Evolutionary conservation across 805 yeast species (phyloP), one percentile per base, ranked within the genome.

Genomic region (Candida fluviatilis): DNA sequence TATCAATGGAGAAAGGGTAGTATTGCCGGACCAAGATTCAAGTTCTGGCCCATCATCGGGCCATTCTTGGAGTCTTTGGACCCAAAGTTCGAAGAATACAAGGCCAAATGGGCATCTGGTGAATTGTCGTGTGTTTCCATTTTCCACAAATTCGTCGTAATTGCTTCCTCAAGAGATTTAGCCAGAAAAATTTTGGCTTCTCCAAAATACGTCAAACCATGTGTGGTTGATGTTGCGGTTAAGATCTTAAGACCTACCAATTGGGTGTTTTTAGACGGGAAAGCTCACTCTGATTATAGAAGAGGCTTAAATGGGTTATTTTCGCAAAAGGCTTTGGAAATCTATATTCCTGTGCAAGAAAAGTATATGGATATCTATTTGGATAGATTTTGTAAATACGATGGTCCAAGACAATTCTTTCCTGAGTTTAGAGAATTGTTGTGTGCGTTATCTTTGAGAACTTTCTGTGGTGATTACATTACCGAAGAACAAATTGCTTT

Each of bases 221-320:
- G 99, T 69, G 96, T 93, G 43, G 99, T 93, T 47, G 99, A 93
- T 59, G 98, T 89, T 38, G 99, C 99, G 15, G 74, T 82, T 46
- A 93, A 93, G 66, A 87, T 93, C 49, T 71, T 93, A 55, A 80
- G 98, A 64, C 97, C 98, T 34, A 74, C 91, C 33, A 93, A 91
- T 71, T 93, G 99, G 99, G 99, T 93, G 26, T 93, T 93, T 62
- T 66, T 89, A 54, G 99, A 93, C 57, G 99, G 99, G 51, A 89
- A 89, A 66, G 95, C 82, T 24, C 99, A 93, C 55, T 79, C 81
- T 41, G 99, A 93, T 64, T 93, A 91, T 67, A 82, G 99, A 66
- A 81, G 80, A 60, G 81, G 93, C 11, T 71, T 93, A 57, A 91
- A 93, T 59, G 95, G 95, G 5, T 71, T 93, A 42, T 93, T 93